A percentile compares a stretch with the other conserved stretches of the same genome.
Conservation (phyloP, 106 monocot genomes). For the Chionographis japonica region DNA sequence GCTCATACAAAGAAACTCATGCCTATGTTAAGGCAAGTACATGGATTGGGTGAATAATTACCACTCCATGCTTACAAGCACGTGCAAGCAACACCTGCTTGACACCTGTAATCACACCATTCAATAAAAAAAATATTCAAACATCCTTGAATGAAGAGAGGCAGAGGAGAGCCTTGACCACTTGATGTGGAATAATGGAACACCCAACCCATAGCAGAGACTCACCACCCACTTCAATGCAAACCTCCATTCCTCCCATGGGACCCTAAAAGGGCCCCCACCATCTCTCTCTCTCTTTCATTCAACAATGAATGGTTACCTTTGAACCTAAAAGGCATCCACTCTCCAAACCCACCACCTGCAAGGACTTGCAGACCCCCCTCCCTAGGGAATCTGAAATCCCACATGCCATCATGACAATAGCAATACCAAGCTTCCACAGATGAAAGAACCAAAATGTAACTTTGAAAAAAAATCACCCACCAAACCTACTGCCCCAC, state of each 20-base stretch:
- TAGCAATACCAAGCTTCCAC: slow-evolving; percentile 1
- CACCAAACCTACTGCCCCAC: slow-evolving; percentile 2
- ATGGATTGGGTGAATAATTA: too few species aligned
- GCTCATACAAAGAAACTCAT: too few species aligned
- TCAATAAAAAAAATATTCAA: not conserved
- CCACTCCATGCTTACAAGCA: not conserved
- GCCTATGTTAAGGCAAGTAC: too few species aligned
- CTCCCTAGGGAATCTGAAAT: slow-evolving; percentile 21
- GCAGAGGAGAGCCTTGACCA: too few species aligned
- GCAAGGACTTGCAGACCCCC: slow-evolving; percentile 7
- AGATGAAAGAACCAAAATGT: slow-evolving; percentile 4
- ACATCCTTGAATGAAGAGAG: too few species aligned
- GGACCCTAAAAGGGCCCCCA: slow-evolving; percentile 4
- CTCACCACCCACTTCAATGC: not conserved
- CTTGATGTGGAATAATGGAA: not conserved
- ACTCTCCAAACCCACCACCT: not conserved
- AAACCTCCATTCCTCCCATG: not conserved
- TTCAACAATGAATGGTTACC: slow-evolving; percentile 18
- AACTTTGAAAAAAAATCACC: slow-evolving; percentile 7
- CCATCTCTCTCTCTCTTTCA: not conserved
- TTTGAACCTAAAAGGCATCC: slow-evolving; percentile 1
- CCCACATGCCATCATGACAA: slow-evolving; percentile 8
- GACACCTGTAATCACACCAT: slow-evolving; percentile 9
- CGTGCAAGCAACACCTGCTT: slow-evolving; percentile 4
- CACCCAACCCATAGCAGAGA: not conserved